Conservation (phyloP, 2,329 filamentous ascomycete species). For the Parascedosporium putredinis region DNA sequence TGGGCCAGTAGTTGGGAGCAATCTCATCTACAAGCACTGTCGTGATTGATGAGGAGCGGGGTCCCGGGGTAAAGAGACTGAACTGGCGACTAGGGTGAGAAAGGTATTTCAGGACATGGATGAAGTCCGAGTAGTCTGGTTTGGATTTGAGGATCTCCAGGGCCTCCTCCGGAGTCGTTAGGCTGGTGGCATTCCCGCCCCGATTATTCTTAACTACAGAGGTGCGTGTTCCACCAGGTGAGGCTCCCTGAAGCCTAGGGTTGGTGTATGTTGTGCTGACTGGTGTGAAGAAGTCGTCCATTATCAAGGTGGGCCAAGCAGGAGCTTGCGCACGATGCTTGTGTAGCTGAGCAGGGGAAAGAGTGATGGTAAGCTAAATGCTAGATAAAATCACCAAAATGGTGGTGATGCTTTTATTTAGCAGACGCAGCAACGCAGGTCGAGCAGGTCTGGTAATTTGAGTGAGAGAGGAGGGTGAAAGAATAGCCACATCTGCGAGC, state of each 20-base stretch:
- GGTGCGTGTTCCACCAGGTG: constrained; percentile 4
- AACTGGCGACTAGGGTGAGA: constrained; percentile 18
- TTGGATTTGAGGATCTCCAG: constrained; percentile 51
- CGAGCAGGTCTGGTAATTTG: not conserved
- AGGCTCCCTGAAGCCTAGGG: not conserved
- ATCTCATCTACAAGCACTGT: constrained; percentile 65
- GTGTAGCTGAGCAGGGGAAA: too few species aligned
- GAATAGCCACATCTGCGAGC: too few species aligned
- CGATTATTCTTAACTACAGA: not conserved
- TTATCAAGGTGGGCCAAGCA: constrained; percentile 17
- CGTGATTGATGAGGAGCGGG: constrained; percentile 45
- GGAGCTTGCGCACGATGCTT: not conserved
- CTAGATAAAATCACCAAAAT: too few species aligned
- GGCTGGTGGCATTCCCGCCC: not conserved
- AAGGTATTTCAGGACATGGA: constrained; percentile 43
- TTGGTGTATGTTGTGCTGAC: constrained; percentile 41
- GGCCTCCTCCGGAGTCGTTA: constrained; percentile 32
- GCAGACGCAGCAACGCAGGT: too few species aligned
- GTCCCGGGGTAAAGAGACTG: constrained; percentile 12
- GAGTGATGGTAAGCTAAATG: too few species aligned
- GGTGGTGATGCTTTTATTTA: too few species aligned
- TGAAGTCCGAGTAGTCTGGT: constrained; percentile 49
- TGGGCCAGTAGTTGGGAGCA: constrained; percentile 71
- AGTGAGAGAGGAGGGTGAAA: not conserved
- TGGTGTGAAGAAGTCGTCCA: constrained; percentile 47